Percentiles rank a stretch among this genome's conserved stretches.
Conservation (phyloP, 768 basidiomycete genomes). For the Brasilioporus rufonigricans region DNA sequence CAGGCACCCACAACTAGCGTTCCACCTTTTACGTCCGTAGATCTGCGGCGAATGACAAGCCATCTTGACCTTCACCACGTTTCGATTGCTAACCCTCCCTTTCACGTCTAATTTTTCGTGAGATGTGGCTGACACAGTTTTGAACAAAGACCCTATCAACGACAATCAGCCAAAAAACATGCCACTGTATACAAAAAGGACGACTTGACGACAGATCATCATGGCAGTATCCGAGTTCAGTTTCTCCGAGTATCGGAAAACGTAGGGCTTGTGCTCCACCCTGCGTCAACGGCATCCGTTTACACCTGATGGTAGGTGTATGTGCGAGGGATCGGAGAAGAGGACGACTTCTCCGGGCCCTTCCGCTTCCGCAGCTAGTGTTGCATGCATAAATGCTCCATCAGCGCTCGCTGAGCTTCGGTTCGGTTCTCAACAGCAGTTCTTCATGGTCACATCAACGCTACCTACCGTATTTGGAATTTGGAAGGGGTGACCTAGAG, state of each 20-base stretch:
- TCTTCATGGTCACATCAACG: not conserved
- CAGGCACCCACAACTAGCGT: too few species aligned
- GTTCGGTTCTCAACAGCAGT: not conserved
- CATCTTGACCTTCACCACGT: too few species aligned
- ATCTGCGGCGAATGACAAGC: too few species aligned
- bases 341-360: not conserved
- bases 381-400: not conserved
- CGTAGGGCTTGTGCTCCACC: not conserved
- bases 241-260: conserved; percentile 3
- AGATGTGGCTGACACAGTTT: too few species aligned
- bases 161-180: not conserved
- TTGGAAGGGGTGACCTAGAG: conserved; percentile 1
- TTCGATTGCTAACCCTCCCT: too few species aligned
- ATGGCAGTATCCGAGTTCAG: not conserved
- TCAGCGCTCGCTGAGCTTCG: conserved; percentile 1
- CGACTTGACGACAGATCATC: not conserved
- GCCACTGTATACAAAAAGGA: not conserved
- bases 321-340: not conserved
- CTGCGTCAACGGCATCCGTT: not conserved
- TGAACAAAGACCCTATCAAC: too few species aligned
- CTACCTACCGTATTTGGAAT: conserved; percentile 2
- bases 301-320: not conserved
- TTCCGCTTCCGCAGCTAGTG: conserved; percentile 9
- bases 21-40: too few species aligned
- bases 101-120: too few species aligned